Evolutionary conservation across 139 green algal genomes (phyloP).

Genomic region (Coccomyxa sp.): DNA sequence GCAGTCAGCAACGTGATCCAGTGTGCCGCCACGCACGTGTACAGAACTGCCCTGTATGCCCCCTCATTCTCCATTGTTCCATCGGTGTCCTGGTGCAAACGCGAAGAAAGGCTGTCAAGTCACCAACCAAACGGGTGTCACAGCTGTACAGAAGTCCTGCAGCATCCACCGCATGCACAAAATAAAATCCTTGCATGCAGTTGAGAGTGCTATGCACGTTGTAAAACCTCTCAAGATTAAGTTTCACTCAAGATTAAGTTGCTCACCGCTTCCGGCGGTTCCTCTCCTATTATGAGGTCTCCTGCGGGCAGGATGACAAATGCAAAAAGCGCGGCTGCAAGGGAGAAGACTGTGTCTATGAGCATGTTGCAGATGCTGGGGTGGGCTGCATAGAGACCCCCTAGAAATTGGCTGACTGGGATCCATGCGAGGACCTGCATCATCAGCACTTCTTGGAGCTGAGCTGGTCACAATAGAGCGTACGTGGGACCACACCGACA

Average conservation of each 20-base stretch:
- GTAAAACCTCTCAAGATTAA: too few species aligned
- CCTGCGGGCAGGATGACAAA: conserved; percentile 37
- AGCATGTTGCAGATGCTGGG: neutral
- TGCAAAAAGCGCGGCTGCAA: conserved; percentile 28
- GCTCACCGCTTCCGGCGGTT: neutral
- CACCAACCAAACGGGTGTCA: too few species aligned
- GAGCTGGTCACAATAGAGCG: too few species aligned
- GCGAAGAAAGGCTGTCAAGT: neutral
- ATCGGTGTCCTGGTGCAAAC: neutral
- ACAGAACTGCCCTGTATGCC: conserved; percentile 21
- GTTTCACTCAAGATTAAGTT: neutral
- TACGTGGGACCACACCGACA: too few species aligned
- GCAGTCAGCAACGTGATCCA: conserved; percentile 13
- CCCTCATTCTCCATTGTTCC: neutral
- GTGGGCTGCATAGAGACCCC: conserved; percentile 3
- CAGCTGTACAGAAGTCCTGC: too few species aligned
- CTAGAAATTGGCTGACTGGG: neutral
- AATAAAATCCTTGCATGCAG: too few species aligned
- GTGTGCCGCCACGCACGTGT: conserved; percentile 17
- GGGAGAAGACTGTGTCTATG: conserved; percentile 18
- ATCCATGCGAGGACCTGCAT: conserved; percentile 10
- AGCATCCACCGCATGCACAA: too few species aligned
- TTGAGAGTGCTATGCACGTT: too few species aligned
- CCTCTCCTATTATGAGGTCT: conserved; percentile 32
- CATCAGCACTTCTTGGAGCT: too few species aligned